Evolutionary conservation across 352 stramenopile genomes (phyloP), one percentile per base, ranked within the genome.

Genomic region (Globisporangium ultimum): DNA sequence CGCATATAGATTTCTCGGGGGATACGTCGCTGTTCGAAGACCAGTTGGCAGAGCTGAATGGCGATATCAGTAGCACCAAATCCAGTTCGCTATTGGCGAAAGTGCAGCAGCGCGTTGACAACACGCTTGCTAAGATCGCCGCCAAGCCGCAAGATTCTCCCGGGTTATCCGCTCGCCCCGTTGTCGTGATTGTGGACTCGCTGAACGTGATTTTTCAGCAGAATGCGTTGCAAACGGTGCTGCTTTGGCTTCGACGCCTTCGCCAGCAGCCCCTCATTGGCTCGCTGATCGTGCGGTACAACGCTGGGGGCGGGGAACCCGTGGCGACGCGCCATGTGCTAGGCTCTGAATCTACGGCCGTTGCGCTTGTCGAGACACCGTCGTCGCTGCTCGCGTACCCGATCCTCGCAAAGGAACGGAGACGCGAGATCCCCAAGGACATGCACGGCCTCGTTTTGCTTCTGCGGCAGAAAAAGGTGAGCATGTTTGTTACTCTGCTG

Each of bases 401-500:
- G 20, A 55, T 92, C 40, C 53, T 90, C 9, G 68, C 80, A 0
- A 87, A 80, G 48, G 76, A 90, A 50, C 65, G 83, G 42, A 71
- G 70, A 24, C 78, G 83, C 1, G 69, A 82, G 46, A 71, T 92
- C n/a, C 83, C 80, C 8, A 72, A 80, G 49, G 43, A 48, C 24
- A 84, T 85, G 72, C 64, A 90, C 22, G 83, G 83, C 17, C 38
- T 87, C 17, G 75, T 89, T 11, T 55, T 80, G 28, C 59, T 92
- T 1, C 55, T 87, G 13, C 76, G 78, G 14, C 76, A 85, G 38
- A 87, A 87, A 57, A 89, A 89, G 68, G 81, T 91, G 52, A 24
- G 48, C 24, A 5, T n/a, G 14, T 21, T 17, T n/a, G 42, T 15
- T 45, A 22, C n/a, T 57, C 40, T 60, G 5, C 20, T 0, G 6